A percentile compares a stretch with the other conserved stretches of the same genome.
phyloP scores from a whole-genome alignment of 108 stramenopile species.

The Cylindrotheca closterium region DNA sequence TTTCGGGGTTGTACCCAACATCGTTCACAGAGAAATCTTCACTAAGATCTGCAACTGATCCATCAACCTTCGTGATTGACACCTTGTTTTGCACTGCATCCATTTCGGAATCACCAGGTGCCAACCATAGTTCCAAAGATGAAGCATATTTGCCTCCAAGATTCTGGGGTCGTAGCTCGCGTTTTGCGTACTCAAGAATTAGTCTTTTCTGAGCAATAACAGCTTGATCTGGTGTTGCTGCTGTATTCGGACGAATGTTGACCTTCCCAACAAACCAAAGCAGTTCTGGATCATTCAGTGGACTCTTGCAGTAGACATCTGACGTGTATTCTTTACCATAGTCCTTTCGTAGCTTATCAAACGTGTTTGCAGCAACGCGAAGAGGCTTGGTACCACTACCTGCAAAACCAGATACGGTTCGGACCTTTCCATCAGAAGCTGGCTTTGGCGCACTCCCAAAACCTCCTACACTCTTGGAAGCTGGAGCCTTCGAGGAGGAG shows the following conservation, averaged over 20 bases:
- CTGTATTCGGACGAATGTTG: conserved; percentile 26
- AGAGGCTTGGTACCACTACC: conserved; percentile 71
- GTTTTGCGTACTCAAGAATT: conserved; percentile 79
- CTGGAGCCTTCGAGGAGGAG: neutral
- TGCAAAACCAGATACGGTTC: conserved; percentile 56
- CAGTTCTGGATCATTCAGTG: conserved; percentile 48
- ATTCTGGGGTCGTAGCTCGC: conserved; percentile 74
- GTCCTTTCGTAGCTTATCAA: conserved; percentile 68
- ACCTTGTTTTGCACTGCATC: conserved; percentile 80
- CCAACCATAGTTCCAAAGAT: conserved; percentile 70
- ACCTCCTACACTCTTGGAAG: neutral
- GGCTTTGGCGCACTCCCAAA: neutral
- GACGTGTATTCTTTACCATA: conserved; percentile 37
- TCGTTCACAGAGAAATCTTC: conserved; percentile 49
- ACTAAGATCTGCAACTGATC: conserved; percentile 48
- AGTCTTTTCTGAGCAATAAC: conserved; percentile 74
- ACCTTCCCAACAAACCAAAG: conserved; percentile 87
- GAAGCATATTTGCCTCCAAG: conserved; percentile 64
- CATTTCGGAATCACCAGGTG: conserved; percentile 85
- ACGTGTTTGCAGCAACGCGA: conserved; percentile 67
- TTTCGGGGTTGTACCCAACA: conserved; percentile 85
- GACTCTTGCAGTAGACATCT: conserved; percentile 76
- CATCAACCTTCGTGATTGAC: conserved; percentile 44
- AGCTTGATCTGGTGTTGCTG: conserved; percentile 34
- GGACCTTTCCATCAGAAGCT: conserved; percentile 19